Base-by-base conservation (phyloP, 768 basidiomycete genomes). In the Xerocomellus chrysenteron region DNA sequence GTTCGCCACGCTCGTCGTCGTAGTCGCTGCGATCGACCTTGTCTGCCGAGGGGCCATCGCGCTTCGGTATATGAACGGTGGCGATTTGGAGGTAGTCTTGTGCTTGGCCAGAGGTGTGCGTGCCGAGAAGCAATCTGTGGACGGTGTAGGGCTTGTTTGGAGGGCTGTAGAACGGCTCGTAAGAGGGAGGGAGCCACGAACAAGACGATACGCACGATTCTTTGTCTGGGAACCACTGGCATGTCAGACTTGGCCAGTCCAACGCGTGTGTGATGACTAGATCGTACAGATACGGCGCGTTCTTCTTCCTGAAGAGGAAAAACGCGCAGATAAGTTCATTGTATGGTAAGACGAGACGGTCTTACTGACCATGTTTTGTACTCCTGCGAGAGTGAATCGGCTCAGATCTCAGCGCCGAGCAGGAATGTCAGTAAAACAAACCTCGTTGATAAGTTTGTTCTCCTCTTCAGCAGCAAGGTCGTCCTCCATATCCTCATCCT, bases 191-290 rank as follows among this genome's bases (percentile, higher is more conserved):
- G 33, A 10, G 5, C n/a, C 13, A 30, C 4, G 35, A 41, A 35
- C 32, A 30, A 32, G 40, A 11, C 4, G 17, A n/a, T 12, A 74
- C 92, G 68, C 64, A 95, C 95, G 85, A 83, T 75, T 98, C 92
- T 73, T 86, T 88, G 79, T 99, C 97, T 0, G 97, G 97, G 73
- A 99, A 91, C 97, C 97, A 99, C 75, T 98, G 97, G 71, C 92
- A 94, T 5, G 97, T 99, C 67, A 99, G 71, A 67, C 88, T 93
- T 19, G 97, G 97, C 97, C 97, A 99, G 74, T 97, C 94, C 48
- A 98, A 80, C 33, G 96, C 96, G 70, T 98, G 96, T 1, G 96
- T 98, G 65, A 99, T 88, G 61, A 99, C 92, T 24, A 96, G 81
- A 73, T 99, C 97, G 73, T 99, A 99, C 14, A 98, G 84, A 75